Evolutionary conservation across 1,139 yeast genomes (phyloP), one percentile per base, ranked within the genome.

Genomic region (Suhomyces yuchorum): DNA sequence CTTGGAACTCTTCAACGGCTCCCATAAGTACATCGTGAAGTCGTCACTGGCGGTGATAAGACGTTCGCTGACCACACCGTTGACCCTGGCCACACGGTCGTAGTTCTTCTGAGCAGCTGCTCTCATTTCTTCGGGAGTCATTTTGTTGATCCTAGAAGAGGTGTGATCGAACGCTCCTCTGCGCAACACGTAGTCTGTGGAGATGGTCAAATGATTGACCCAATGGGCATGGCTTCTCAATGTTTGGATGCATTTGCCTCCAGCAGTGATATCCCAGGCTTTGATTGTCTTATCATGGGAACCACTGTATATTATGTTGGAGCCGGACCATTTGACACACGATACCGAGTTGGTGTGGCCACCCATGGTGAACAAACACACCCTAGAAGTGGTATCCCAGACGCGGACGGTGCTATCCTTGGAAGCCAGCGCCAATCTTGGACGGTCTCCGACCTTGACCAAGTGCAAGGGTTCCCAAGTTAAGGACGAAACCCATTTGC

Each of bases 11-110:
- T 83, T 86, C 44, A 83, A 69, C 12, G 97, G 97, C 61, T 91
- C 96, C 99, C 99, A 93, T 52, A 95, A 73, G 60, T 87, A 93
- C 97, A 95, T 93, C 38, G 99, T 93, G 68, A 93, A 92, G 68
- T 93, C 99, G 63, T 93, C 99, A 67, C 93, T 84, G 9, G 97
- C 98, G 17, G 97, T 90, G 7, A 91, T 97, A 62, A 93, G 80
- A 55, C 96, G 76, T 66, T 93, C 99, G 48, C 81, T 81, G 17
- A 78, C 62, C 18, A 70, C 69, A 18, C 97, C 97, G 42, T 84
- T 83, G 38, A 82, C 68, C 57, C 80, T 83, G 18, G 96, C 91
- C 39, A 85, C 87, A 62, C 87, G 86, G 54, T 88, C 93, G 66
- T 86, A 93, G 56, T 84, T 80, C 48, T 63, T 66, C 42, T 61